Conservation (phyloP, 2,329 filamentous ascomycete species). For the Aspergillus sojae region DNA sequence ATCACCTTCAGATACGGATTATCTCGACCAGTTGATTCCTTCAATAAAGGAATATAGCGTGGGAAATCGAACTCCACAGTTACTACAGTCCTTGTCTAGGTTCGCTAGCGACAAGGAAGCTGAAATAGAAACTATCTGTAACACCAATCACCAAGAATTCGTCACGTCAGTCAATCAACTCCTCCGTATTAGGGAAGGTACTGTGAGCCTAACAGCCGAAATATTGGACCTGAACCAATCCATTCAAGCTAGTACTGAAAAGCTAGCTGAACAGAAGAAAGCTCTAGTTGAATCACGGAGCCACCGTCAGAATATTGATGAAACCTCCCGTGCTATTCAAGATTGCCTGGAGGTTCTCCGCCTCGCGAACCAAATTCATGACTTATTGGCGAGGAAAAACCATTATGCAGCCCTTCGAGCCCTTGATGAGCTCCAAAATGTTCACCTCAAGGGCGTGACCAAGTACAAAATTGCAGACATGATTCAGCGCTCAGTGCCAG, state of each 20-base stretch:
- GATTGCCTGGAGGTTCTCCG: conserved; percentile 91
- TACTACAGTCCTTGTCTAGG: conserved; percentile 76
- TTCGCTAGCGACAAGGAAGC: conserved; percentile 85
- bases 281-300: conserved; percentile 88
- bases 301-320: conserved; percentile 92
- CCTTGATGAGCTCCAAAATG: conserved; percentile 92
- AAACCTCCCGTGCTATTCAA: conserved; percentile 83
- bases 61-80: conserved; percentile 69
- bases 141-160: conserved; percentile 96
- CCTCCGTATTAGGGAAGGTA: conserved; percentile 88
- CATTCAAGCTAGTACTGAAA: conserved; percentile 92
- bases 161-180: conserved; percentile 90
- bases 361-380: conserved; percentile 91
- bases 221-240: conserved; percentile 92
- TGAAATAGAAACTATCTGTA: conserved; percentile 92
- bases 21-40: conserved; percentile 92
- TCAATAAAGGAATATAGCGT: conserved; percentile 87
- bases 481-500: conserved; percentile 93
- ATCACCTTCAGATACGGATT: conserved; percentile 87
- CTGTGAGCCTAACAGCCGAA: conserved; percentile 82
- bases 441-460: conserved; percentile 90
- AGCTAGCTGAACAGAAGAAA: conserved; percentile 91
- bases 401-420: conserved; percentile 95
- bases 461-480: conserved; percentile 94
- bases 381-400: conserved; percentile 86